Evolutionary conservation across 2,329 filamentous ascomycete genomes (phyloP), one percentile per base, ranked within the genome.

Genomic region (Apiospora sp.): DNA sequence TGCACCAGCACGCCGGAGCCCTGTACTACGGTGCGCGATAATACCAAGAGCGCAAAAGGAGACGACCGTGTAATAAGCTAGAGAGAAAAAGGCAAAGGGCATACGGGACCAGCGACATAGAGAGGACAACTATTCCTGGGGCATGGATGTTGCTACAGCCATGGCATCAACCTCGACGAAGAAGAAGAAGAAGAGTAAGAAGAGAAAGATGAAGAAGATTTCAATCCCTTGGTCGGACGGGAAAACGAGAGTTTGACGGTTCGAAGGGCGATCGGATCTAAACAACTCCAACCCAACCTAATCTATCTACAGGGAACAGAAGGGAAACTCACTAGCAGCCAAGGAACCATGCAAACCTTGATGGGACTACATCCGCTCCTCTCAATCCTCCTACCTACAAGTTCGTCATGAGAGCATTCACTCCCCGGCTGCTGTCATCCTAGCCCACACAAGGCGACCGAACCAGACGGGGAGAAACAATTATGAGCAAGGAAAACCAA

Each of bases 11-110:
- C 8, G 68, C 46, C 19, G 68, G 37, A n/a, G 48, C 68, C 49
- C 22, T 70, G 68, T 70, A 70, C 48, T 70, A 58, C 30, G 48
- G 34, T 27, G 68, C 34, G n/a, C 37, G 68, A 58, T 69, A 69
- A 49, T 1, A 46, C 19, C 14, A 13, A 13, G 5, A n/a, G 10
- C 19, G 30, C 19, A 64, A 13, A 2, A 10, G n/a, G 5, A 12
- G 16, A 22, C 51, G 51, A 4, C 19, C 13, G 58, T 41, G 22
- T 64, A 34, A 41, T 3, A n/a, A 22, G 3, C 4, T 41, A 8
- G 22, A 12, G 30, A 13, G 58, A 41, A 27, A 61, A 41, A n/a
- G 30, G 19, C 41, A 64, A 41, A 64, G 10, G 46, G 1, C n/a
- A 10, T n/a, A 10, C 10, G 22, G 41, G 34, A 64, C 30, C 19